Percentiles rank a stretch among this genome's conserved stretches.
phyloP scores from a whole-genome alignment of 2,329 filamentous ascomycete species.

The Cylindrodendrum hubeiense region DNA sequence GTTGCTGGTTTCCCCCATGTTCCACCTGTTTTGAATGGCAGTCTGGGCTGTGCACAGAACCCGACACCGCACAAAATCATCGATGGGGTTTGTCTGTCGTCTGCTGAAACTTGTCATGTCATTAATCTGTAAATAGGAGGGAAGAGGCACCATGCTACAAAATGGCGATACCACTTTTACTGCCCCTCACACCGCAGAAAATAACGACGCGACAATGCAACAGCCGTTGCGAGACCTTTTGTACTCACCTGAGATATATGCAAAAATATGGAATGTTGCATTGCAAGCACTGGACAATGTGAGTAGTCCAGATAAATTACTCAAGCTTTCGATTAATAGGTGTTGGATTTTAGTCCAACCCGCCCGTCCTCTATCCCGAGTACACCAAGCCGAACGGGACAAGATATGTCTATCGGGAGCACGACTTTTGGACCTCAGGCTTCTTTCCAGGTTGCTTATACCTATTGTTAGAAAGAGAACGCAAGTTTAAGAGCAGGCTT shows the following conservation, averaged over 20 bases:
- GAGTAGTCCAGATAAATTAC: not conserved
- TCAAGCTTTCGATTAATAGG: too few species aligned
- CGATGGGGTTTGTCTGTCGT: not conserved
- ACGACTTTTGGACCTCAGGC: constrained; percentile 61
- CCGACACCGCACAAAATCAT: not conserved
- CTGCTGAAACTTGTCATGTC: not conserved
- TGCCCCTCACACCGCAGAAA: not conserved
- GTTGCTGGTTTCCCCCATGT: not conserved
- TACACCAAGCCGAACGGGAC: constrained; percentile 52
- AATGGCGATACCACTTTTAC: not conserved
- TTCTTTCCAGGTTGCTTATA: constrained; percentile 62
- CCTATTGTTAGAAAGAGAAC: constrained; percentile 51
- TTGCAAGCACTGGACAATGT: constrained; percentile 8
- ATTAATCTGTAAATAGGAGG: not conserved
- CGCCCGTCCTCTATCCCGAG: constrained; percentile 49
- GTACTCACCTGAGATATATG: constrained; percentile 9
- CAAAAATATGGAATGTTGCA: constrained; percentile 27
- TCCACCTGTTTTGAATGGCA: not conserved
- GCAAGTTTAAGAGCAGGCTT: constrained; percentile 33
- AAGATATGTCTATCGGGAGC: constrained; percentile 54
- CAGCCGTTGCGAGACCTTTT: not conserved
- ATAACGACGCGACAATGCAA: not conserved
- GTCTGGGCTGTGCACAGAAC: not conserved
- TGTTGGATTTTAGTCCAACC: constrained; percentile 12
- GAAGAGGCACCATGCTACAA: not conserved